Evolutionary conservation across 306 rosid genomes (phyloP).

Genomic region (Clitoria ternatea): DNA sequence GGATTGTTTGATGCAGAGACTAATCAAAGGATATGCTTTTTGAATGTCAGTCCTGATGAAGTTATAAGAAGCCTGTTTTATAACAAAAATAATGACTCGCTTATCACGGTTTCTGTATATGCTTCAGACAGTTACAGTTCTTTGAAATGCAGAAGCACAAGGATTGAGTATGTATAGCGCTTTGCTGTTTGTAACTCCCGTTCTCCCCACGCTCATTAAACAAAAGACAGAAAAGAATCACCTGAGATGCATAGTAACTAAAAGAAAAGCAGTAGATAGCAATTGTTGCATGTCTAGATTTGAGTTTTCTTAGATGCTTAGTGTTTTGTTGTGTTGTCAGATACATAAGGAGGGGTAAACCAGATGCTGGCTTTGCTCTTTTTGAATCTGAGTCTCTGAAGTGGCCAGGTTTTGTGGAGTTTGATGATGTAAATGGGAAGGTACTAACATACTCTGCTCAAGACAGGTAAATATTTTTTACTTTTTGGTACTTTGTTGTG

Average conservation of each 20-base stretch:
- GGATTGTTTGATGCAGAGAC: conserved; percentile 63
- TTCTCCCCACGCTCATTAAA: not conserved
- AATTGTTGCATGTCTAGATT: not conserved
- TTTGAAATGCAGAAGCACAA: conserved; percentile 94
- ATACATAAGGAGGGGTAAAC: conserved; percentile 90
- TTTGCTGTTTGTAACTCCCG: not conserved
- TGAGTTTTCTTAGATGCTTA: conserved; percentile 11
- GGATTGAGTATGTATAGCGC: conserved; percentile 73
- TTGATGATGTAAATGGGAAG: conserved; percentile 99
- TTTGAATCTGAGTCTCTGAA: conserved; percentile 95
- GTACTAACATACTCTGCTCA: conserved; percentile 95
- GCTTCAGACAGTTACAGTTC: conserved; percentile 98
- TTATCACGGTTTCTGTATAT: conserved; percentile 98
- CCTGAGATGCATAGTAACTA: not conserved
- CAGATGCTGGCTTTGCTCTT: conserved; percentile 97
- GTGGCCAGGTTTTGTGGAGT: conserved; percentile 99
- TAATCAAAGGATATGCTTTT: conserved; percentile 88
- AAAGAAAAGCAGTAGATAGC: not conserved
- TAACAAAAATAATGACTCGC: conserved; percentile 95
- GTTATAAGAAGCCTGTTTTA: conserved; percentile 96
- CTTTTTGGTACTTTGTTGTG: not conserved
- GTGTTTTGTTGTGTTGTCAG: conserved; percentile 39
- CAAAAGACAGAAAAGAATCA: not conserved
- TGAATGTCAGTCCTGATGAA: conserved; percentile 97
- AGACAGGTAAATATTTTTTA: conserved; percentile 52